Evolutionary conservation across 2,329 filamentous ascomycete genomes (phyloP).

Genomic region (Clonostachys solani): DNA sequence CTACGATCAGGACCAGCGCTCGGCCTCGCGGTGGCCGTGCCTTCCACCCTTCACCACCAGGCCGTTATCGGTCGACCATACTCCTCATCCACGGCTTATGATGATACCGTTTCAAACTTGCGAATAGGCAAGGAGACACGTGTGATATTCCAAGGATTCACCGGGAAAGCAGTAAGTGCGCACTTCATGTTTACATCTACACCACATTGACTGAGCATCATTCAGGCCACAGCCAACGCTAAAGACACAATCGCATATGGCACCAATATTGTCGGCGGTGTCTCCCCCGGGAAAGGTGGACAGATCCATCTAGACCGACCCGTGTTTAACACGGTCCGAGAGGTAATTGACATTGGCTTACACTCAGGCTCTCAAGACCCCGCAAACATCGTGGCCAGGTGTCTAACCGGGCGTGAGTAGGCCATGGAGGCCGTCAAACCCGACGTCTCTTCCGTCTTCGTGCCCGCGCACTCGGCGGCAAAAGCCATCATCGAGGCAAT

Average conservation of each 20-base stretch:
- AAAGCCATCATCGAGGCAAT: conserved; percentile 70
- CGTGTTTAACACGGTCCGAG: conserved; percentile 24
- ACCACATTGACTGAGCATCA: background rate
- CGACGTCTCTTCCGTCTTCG: conserved; percentile 70
- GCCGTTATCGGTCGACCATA: background rate
- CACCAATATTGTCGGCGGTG: conserved; percentile 29
- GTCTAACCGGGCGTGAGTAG: conserved; percentile 9
- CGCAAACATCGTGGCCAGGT: conserved; percentile 17
- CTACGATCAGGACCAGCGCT: too few relatives aligned
- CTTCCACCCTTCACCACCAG: too few relatives aligned
- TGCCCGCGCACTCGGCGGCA: conserved; percentile 62
- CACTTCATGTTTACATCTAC: background rate
- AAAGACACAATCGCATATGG: conserved; percentile 30
- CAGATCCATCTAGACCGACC: conserved; percentile 23
- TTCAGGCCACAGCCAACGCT: conserved; percentile 28
- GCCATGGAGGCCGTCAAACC: conserved; percentile 35
- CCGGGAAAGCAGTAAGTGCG: conserved; percentile 25
- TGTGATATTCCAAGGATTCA: conserved; percentile 34
- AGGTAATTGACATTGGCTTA: conserved; percentile 16
- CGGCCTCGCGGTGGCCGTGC: too few relatives aligned
- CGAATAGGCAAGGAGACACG: conserved; percentile 15
- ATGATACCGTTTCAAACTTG: conserved; percentile 21
- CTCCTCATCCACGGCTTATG: conserved; percentile 8
- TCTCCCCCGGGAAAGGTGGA: conserved; percentile 28
- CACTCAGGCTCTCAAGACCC: background rate